These are phyloP conservation scores for Parastagonospora nodorum DNA, from an alignment of 2,329 filamentous ascomycete species.

Conservation along the genomic window DNA sequence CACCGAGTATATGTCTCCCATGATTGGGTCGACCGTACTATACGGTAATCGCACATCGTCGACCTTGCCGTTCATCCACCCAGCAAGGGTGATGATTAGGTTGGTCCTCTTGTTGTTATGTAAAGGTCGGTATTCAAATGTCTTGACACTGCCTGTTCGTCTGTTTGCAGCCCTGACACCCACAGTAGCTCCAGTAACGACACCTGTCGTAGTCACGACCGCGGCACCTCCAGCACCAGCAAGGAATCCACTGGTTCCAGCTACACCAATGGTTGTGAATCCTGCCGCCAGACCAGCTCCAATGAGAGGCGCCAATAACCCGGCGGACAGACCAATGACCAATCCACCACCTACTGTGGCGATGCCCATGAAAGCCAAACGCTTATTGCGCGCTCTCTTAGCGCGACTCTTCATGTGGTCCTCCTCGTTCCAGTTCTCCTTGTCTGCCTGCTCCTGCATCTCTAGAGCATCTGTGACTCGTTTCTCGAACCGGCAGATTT, in stretches of 20 bases:
- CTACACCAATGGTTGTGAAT: slow-evolving; percentile 92
- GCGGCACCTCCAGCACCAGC: slow-evolving; percentile 91
- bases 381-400: slow-evolving; percentile 78
- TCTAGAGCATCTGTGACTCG: slow-evolving; percentile 94
- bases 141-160: slow-evolving; percentile 88
- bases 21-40: slow-evolving; percentile 94
- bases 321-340: slow-evolving; percentile 93
- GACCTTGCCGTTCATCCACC: slow-evolving; percentile 98
- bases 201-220: slow-evolving; percentile 88
- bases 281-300: slow-evolving; percentile 92
- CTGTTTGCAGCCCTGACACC: slow-evolving; percentile 83
- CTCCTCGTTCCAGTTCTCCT: slow-evolving; percentile 97
- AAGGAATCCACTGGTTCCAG: slow-evolving; percentile 85
- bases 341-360: slow-evolving; percentile 94
- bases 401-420: slow-evolving; percentile 87
- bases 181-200: slow-evolving; percentile 84
- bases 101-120: slow-evolving; percentile 99
- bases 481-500: slow-evolving; percentile 97
- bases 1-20: slow-evolving; percentile 97
- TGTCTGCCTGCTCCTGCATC: slow-evolving; percentile 93
- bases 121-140: slow-evolving; percentile 93
- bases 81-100: slow-evolving; percentile 90
- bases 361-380: slow-evolving; percentile 94
- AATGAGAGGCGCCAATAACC: slow-evolving; percentile 88
- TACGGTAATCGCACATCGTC: slow-evolving; percentile 95